Conservation (phyloP, 2,329 filamentous ascomycete species). For the Alternaria angustiovoidea region DNA sequence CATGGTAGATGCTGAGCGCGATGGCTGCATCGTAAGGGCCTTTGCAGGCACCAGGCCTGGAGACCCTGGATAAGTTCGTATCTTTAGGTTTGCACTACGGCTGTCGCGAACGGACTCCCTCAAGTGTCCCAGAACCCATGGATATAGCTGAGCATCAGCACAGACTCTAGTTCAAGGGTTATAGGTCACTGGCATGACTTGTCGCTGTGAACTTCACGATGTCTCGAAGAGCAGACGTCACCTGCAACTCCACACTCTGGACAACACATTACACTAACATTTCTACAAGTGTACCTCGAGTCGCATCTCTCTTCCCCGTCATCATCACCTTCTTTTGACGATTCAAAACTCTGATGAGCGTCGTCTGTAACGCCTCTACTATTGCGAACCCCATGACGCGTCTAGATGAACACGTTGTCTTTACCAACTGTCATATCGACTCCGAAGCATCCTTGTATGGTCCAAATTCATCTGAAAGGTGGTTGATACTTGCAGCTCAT, state of each 20-base stretch:
- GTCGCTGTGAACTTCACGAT: background rate
- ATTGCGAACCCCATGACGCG: too few species aligned
- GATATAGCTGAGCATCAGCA: background rate
- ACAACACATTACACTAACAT: too few species aligned
- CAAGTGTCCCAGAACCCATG: background rate
- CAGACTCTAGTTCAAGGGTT: background rate
- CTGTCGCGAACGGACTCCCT: constrained; percentile 7
- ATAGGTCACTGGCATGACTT: background rate
- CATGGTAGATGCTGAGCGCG: background rate
- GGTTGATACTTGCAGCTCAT: background rate
- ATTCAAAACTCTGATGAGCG: too few species aligned
- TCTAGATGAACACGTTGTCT: too few species aligned
- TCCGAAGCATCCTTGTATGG: accelerated
- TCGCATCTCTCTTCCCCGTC: too few species aligned
- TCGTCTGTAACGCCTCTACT: too few species aligned
- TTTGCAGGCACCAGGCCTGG: background rate
- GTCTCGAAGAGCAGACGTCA: background rate
- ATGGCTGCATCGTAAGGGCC: background rate
- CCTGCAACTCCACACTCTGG: too few species aligned
- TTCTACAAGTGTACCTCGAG: too few species aligned
- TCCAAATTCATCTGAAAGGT: background rate
- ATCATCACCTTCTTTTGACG: accelerated
- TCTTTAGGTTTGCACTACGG: constrained; percentile 11
- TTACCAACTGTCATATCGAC: background rate
- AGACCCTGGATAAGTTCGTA: constrained; percentile 12